Conservation (phyloP, 805 yeast species). For the Kuraishia capsulata region DNA sequence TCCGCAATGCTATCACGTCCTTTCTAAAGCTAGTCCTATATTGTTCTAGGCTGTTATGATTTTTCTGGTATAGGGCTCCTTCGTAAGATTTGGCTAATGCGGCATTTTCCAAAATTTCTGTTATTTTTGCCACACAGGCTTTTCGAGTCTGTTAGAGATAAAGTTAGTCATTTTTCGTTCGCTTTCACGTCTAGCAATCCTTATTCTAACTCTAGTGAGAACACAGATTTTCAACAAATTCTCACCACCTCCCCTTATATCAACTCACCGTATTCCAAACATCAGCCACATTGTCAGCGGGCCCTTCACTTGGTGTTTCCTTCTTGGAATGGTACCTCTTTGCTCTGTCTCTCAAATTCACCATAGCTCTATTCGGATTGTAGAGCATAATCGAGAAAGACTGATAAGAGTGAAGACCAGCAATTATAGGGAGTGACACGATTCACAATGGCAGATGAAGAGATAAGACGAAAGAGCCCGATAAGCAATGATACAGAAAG, state of each 20-base stretch:
- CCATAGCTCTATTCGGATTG: conserved; percentile 1
- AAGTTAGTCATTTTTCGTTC: too few species aligned
- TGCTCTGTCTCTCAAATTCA: neutral
- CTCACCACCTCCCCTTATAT: too few species aligned
- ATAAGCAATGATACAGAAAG: too few species aligned
- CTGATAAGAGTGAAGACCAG: too few species aligned
- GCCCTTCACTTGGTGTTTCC: neutral
- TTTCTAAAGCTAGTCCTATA: conserved; percentile 21
- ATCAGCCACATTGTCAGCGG: neutral
- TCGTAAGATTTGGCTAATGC: conserved; percentile 15
- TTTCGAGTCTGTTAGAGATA: neutral
- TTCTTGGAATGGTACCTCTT: neutral
- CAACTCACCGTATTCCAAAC: neutral
- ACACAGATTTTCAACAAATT: too few species aligned
- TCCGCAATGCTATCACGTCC: conserved; percentile 19
- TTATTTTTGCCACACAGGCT: conserved; percentile 1
- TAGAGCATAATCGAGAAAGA: too few species aligned
- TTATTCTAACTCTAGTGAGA: too few species aligned
- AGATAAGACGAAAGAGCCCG: too few species aligned
- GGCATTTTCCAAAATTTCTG: neutral
- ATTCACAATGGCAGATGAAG: too few species aligned
- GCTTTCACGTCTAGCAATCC: too few species aligned
- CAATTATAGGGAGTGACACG: too few species aligned
- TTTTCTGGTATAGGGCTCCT: conserved; percentile 9
- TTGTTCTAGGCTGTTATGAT: conserved; percentile 8